These are phyloP conservation scores for Hyparrhenia diplandra DNA, from an alignment of 176 grass and related monocot species.

Conservation along the genomic window DNA sequence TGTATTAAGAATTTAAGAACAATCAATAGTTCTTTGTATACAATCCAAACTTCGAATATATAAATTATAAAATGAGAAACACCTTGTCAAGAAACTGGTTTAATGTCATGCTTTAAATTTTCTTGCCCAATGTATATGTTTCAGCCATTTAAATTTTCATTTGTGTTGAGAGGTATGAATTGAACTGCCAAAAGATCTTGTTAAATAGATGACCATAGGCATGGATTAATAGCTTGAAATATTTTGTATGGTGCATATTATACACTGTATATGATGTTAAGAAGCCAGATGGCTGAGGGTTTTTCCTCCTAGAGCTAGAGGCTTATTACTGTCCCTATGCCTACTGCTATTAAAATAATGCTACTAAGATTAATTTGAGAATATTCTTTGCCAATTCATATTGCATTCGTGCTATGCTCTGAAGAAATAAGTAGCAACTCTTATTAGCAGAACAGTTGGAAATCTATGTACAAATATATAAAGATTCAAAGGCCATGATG, in stretches of 20 bases:
- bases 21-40: not conserved
- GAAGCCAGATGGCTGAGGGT: not conserved
- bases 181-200: not conserved
- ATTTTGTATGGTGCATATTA: not conserved
- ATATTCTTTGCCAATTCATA: not conserved
- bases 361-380: not conserved
- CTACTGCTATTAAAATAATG: not conserved
- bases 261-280: too few species aligned
- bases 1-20: not conserved
- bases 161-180: not conserved
- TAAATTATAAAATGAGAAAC: not conserved
- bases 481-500: not conserved
- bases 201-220: not conserved
- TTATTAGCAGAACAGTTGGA: not conserved
- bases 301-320: too few species aligned
- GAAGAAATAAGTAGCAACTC: not conserved
- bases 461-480: not conserved
- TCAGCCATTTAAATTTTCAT: not conserved
- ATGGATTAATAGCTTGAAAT: not conserved
- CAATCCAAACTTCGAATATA: not conserved
- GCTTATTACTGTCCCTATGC: not conserved
- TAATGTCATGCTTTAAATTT: not conserved
- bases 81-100: not conserved
- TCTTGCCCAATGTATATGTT: not conserved
- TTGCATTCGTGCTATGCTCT: not conserved